phyloP scores from a whole-genome alignment of 108 stramenopile species.

The Pseudonitzschia multiseries region DNA sequence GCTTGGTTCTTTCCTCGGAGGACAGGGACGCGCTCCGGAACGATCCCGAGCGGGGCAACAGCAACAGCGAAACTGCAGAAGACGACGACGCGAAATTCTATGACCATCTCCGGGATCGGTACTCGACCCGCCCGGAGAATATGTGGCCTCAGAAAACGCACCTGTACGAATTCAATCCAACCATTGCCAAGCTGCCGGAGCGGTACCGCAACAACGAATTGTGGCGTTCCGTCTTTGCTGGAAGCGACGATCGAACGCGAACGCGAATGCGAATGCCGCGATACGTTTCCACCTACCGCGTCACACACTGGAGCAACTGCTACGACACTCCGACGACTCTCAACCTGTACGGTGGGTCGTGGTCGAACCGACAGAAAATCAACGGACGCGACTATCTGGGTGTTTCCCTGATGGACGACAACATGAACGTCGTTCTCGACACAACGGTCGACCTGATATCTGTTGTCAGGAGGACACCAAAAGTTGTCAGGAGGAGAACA shows the following conservation, averaged over 20 bases:
- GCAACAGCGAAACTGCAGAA: not conserved
- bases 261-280: not conserved
- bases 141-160: not conserved
- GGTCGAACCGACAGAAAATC: not conserved
- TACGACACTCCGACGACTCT: not conserved
- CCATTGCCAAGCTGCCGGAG: conserved; percentile 5
- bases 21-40: not conserved
- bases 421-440: conserved; percentile 12
- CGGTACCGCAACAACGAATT: not conserved
- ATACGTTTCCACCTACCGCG: not conserved
- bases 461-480: not conserved
- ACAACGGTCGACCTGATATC: not conserved
- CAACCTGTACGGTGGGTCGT: conserved; percentile 3
- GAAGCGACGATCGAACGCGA: not conserved
- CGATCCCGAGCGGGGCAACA: not conserved
- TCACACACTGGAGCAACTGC: conserved; percentile 13
- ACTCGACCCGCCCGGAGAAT: not conserved
- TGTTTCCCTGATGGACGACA: not conserved
- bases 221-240: not conserved
- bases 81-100: not conserved
- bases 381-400: conserved; percentile 2
- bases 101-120: not conserved
- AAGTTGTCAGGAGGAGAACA: not conserved
- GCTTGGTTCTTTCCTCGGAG: not conserved
- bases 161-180: conserved; percentile 12